A percentile compares a stretch with the other conserved stretches of the same genome.
phyloP scores from a whole-genome alignment of 768 basidiomycete genomes.

The Boletellus ananas region DNA sequence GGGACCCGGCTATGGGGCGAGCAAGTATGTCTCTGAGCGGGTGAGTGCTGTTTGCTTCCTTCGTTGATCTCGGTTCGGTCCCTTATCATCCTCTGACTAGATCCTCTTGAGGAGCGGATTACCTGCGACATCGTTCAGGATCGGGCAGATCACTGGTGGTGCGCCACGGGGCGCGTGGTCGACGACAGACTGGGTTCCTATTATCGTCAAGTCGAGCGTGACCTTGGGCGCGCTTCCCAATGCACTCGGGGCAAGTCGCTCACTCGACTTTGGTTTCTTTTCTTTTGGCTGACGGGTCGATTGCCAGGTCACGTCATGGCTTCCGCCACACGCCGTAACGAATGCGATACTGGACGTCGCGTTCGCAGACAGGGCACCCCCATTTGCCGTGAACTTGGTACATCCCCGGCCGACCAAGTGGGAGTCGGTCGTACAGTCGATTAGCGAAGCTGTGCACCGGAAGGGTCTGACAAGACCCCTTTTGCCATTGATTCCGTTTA shows the following conservation, averaged over 20 bases:
- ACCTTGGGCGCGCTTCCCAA: constrained; percentile 30
- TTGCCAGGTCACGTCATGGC: constrained; percentile 27
- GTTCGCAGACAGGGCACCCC: constrained; percentile 17
- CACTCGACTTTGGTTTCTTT: neutral
- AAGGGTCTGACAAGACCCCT: constrained; percentile 3
- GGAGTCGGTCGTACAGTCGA: constrained; percentile 19
- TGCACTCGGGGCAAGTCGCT: constrained; percentile 24
- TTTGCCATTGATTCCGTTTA: constrained; percentile 31
- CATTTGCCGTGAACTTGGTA: constrained; percentile 29
- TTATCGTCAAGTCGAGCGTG: constrained; percentile 34
- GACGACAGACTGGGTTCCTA: constrained; percentile 36
- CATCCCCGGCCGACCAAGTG: constrained; percentile 31
- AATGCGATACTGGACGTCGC: constrained; percentile 27
- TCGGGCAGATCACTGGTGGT: constrained; percentile 38
- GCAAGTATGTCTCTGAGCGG: constrained; percentile 28
- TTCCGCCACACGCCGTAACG: constrained; percentile 28
- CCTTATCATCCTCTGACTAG: constrained; percentile 3
- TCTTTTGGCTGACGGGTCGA: neutral
- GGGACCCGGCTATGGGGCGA: constrained; percentile 36
- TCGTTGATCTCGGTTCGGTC: neutral
- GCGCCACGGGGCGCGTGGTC: constrained; percentile 35
- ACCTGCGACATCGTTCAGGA: constrained; percentile 30
- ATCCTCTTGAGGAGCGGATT: constrained; percentile 33
- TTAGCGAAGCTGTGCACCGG: constrained; percentile 18
- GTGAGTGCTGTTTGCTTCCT: constrained; percentile 5